Evolutionary conservation across 2,329 filamentous ascomycete species (phyloP).

Genomic region (Dactylellina drechsleri): DNA sequence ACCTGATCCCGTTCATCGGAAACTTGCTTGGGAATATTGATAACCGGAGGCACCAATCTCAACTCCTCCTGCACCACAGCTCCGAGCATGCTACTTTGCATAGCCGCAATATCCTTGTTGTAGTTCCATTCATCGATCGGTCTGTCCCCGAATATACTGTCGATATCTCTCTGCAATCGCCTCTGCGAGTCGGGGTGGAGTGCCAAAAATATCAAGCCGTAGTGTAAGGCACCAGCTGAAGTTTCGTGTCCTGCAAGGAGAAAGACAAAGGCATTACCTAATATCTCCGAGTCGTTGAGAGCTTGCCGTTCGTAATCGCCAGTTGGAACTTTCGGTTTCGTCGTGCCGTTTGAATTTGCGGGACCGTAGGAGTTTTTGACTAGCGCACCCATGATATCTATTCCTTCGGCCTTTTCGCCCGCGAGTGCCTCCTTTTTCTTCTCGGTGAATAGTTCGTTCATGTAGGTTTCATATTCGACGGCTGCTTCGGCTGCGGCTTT

Average conservation of each 20-base stretch:
- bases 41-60: constrained; percentile 71
- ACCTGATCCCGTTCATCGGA: constrained; percentile 65
- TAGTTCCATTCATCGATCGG: constrained; percentile 58
- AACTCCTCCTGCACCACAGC: constrained; percentile 55
- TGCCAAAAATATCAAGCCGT: constrained; percentile 74
- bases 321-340: constrained; percentile 40
- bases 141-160: constrained; percentile 60
- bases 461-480: constrained; percentile 74
- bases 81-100: constrained; percentile 49
- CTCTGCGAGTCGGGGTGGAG: constrained; percentile 73
- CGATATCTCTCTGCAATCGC: constrained; percentile 74
- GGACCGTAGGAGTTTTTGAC: constrained; percentile 64
- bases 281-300: constrained; percentile 72
- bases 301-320: constrained; percentile 60
- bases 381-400: constrained; percentile 69
- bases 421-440: constrained; percentile 67
- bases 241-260: constrained; percentile 83
- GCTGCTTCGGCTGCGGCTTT: constrained; percentile 68
- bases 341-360: constrained; percentile 27
- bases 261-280: constrained; percentile 76
- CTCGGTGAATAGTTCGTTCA: constrained; percentile 73
- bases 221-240: constrained; percentile 79
- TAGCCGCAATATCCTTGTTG: constrained; percentile 55
- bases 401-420: constrained; percentile 59
- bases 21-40: constrained; percentile 74